Evolutionary conservation across 2,329 filamentous ascomycete species (phyloP), one percentile per base, ranked within the genome.

Genomic region (Plectosphaerella plurivora): DNA sequence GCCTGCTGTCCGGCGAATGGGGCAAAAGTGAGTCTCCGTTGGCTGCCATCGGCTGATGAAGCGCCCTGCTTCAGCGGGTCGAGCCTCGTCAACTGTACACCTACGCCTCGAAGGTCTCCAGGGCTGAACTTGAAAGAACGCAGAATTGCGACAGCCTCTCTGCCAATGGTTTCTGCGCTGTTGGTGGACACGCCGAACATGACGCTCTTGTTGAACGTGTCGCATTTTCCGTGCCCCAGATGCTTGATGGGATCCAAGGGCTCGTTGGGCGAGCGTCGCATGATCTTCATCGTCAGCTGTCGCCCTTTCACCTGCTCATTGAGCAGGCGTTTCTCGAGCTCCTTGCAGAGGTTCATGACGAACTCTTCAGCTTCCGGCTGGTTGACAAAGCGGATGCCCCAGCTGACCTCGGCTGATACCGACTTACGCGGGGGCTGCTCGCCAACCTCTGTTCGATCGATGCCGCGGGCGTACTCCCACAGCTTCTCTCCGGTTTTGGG

Each of bases 341-440:
- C 94, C 52, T 86, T 86, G 63, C 89, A 94, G 0, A 99, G 74
- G 58, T 89, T 94, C 55, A 83, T 75, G 28, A 97, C 80, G 66
- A 99, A 99, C 58, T 95, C 90, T 54, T 97, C 93, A 0, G 91
- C 92, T 68, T 99, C 93, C n/a, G 83, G 79, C 63, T 97, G 91
- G 55, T 81, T 95, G 59, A 94, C 84, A 65, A 99, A 99, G 6
- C 94, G 86, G 52, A 99, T 96, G 3, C 95, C 94, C 94, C 94
- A 99, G 62, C 94, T 99, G 56, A 99, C 91, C 66, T 99, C 94
- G 1, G 93, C 93, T 2, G 94, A 97, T 0, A 99, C 91, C 0
- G 93, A 97, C 65, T 97, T 99, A 51, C 94, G 85, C 15, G 90
- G 76, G 0, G 87, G 83, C 63, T 95, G 88, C 53, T 93, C 88